These are phyloP conservation scores for Candolleomyces eurysporus DNA, from an alignment of 768 basidiomycete species.

Conservation along the genomic window DNA sequence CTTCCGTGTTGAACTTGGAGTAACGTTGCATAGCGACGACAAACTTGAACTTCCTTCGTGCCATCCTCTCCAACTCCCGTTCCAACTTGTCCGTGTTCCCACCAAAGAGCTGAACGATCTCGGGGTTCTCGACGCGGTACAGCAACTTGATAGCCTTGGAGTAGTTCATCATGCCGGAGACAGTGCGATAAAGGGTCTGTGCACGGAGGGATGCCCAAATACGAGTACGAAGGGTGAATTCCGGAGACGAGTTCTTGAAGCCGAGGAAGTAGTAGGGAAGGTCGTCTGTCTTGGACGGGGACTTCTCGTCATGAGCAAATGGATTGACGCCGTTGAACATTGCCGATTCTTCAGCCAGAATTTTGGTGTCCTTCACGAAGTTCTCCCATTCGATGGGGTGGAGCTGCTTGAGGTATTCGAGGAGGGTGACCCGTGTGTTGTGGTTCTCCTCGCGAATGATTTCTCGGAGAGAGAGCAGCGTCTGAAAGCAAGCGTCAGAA, in stretches of 20 bases:
- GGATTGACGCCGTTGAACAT: slow-evolving; percentile 78
- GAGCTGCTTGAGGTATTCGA: slow-evolving; percentile 98
- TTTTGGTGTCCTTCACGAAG: slow-evolving; percentile 99
- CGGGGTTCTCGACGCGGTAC: slow-evolving; percentile 99
- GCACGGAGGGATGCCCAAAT: slow-evolving; percentile 99
- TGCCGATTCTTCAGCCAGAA: slow-evolving; percentile 92
- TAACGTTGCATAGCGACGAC: slow-evolving; percentile 99
- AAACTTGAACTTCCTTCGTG: slow-evolving; percentile 98
- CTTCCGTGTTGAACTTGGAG: slow-evolving; percentile 99
- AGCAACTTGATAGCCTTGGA: slow-evolving; percentile 98
- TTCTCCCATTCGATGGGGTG: slow-evolving; percentile 99
- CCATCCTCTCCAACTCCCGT: slow-evolving; percentile 96
- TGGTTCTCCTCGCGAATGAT: slow-evolving; percentile 99
- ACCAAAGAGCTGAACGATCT: slow-evolving; percentile 95
- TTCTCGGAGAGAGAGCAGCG: slow-evolving; percentile 91
- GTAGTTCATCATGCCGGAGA: slow-evolving; percentile 99
- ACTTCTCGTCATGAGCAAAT: slow-evolving; percentile 75
- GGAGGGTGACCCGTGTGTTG: slow-evolving; percentile 92
- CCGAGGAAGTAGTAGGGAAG: slow-evolving; percentile 98
- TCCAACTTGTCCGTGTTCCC: slow-evolving; percentile 98
- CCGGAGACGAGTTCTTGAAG: slow-evolving; percentile 97
- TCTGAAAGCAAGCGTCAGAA: slow-evolving; percentile 42
- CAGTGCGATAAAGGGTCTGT: slow-evolving; percentile 97
- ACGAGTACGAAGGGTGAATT: slow-evolving; percentile 96
- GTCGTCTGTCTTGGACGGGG: slow-evolving; percentile 80